Evolutionary conservation across 306 rosid genomes (phyloP), one percentile per base, ranked within the genome.

Genomic region (Vicia sativa): DNA sequence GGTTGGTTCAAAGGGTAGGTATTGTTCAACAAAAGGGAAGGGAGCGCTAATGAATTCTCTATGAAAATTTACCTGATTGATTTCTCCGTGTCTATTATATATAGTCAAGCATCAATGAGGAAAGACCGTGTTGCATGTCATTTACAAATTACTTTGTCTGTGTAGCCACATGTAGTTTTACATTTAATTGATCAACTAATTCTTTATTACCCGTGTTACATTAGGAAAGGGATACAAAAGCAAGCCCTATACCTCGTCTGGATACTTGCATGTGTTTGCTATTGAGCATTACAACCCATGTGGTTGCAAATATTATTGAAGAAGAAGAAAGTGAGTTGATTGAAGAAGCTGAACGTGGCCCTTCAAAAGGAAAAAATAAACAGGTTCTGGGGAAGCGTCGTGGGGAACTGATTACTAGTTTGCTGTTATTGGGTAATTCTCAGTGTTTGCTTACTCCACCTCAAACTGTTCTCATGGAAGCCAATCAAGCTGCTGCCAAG

Each of bases 401-500:
- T 12, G 77, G 76, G 68, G 96, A 83, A 70, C 73, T 92, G 81
- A 71, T 87, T 58, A 78, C 81, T 65, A 73, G 96, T 82, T 86
- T 92, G 78, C 92, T 87, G 82, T 73, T 70, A 65, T 79, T 92
- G 82, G 95, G 98, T 50, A 85, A 89, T 68, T 86, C 81, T 63
- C 87, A 82, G 61, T 53, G 67, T 84, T 86, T 92, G 71, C 71
- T 92, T 73, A 78, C 76, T 63, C 82, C 96, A 50, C 95, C 96
- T 72, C 88, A 79, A 71, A 72, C 81, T 78, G 81, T 84, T 79
- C 61, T 53, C 74, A 67, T 49, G 46, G 86, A 71, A 48, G 96
- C 85, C 70, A 92, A 92, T 86, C 89, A 92, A 81, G 98, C 98
- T 82, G 95, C 96, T 65, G 84, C 85, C 73, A 92, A 89, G 84